Evolutionary conservation across 192 early-diverging fungal genomes (phyloP).

Genomic region (Coemansia sp.): DNA sequence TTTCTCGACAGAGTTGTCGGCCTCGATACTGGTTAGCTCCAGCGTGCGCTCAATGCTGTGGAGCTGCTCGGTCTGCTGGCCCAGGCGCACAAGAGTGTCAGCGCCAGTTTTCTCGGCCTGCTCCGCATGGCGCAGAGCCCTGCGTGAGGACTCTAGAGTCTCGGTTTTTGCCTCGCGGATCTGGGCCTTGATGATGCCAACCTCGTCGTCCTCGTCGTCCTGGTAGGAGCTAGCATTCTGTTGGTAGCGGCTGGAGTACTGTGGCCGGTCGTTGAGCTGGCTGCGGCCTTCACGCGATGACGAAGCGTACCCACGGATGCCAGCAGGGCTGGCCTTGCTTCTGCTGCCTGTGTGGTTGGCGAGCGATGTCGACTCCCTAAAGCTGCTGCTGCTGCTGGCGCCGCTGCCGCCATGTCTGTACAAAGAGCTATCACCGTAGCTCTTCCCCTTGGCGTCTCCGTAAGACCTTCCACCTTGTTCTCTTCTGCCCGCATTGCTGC

Average conservation of each 20-base stretch:
- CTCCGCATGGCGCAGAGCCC: slow-evolving; percentile 63
- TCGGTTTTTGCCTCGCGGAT: slow-evolving; percentile 67
- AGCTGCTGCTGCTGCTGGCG: slow-evolving; percentile 5
- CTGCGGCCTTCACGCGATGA: slow-evolving; percentile 28
- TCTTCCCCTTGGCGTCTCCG: neutral
- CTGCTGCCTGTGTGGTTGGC: neutral
- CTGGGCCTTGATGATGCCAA: slow-evolving; percentile 63
- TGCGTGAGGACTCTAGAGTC: slow-evolving; percentile 67
- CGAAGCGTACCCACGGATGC: slow-evolving; percentile 37
- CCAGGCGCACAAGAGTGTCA: slow-evolving; percentile 66
- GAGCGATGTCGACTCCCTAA: neutral
- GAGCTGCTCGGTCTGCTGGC: slow-evolving; percentile 62
- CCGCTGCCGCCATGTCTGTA: slow-evolving; percentile 3
- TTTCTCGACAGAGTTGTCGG: slow-evolving; percentile 39
- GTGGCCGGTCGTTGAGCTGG: slow-evolving; percentile 7
- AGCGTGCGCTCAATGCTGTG: slow-evolving; percentile 64
- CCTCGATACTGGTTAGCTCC: slow-evolving; percentile 56
- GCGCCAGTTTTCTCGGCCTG: slow-evolving; percentile 64
- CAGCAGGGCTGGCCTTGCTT: slow-evolving; percentile 3
- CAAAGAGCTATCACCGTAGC: slow-evolving; percentile 11
- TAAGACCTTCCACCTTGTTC: neutral
- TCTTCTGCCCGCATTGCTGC: neutral
- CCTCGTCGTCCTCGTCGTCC: slow-evolving; percentile 66
- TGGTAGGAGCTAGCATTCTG: slow-evolving; percentile 14
- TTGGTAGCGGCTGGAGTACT: slow-evolving; percentile 22